Evolutionary conservation across 164 flowering plant genomes (phyloP), one percentile per base, ranked within the genome.

Genomic region (Vitis rupestris): DNA sequence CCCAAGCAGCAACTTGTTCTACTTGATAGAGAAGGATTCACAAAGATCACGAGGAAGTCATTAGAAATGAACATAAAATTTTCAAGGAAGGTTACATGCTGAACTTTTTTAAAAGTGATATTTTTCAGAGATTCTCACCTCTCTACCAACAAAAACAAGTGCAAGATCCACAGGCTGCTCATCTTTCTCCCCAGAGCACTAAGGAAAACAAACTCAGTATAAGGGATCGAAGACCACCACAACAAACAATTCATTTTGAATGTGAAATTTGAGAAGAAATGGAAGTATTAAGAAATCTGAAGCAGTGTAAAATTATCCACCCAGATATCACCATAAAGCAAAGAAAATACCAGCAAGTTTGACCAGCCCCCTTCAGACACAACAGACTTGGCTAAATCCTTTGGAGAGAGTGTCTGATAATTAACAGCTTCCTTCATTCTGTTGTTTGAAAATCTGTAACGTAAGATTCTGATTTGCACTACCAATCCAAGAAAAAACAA

Each of bases 291-390:
- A 15, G 31, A 16, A 61, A 27, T 44, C 2, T 30, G 27, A n/a
- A 59, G 23, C 14, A 70, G 61, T 17, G 54, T 47, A 47, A 17
- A 47, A 58, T n/a, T 27, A 3, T 30, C 0, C 6, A 51, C 10
- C 0, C 9, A 37, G 15, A 12, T 17, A 27, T 64, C 7, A 44
- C 44, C n/a, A 15, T 16, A 73, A 65, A 10, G 48, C 9, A 64
- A 58, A 10, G 8, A 59, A 56, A 53, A 30, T 88, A 94, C 98
- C 98, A 91, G 78, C 16, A 87, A 72, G 68, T 83, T 78, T 55
- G 91, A 89, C 98, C 95, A 94, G 52, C 93, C 90, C 14, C 90
- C 97, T 67, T 84, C 68, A 63, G 87, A 76, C 16, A 91, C 76
- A 70, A 90, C 82, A 63, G 89, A 77, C 64, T 76, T 81, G 16